Evolutionary conservation across 2,329 filamentous ascomycete species (phyloP).

Genomic region (Trichoderma sp.): DNA sequence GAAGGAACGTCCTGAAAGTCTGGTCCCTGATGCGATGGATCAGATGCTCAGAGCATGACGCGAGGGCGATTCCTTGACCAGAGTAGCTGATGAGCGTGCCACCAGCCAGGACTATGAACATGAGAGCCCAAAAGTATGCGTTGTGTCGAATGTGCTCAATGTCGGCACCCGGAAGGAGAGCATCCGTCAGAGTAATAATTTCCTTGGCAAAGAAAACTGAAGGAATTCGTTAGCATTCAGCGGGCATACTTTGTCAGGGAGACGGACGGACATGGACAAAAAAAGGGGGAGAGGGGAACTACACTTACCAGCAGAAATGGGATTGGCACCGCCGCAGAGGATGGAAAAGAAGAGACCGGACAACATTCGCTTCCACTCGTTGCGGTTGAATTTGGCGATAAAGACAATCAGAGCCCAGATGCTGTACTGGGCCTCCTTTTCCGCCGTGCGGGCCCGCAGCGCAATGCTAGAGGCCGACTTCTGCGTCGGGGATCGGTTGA

Average conservation of each 20-base stretch:
- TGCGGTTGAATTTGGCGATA: slow-evolving; percentile 75
- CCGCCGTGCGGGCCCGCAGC: slow-evolving; percentile 58
- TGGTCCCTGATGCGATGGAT: slow-evolving; percentile 79
- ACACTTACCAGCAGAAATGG: slow-evolving; percentile 47
- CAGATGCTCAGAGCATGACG: slow-evolving; percentile 82
- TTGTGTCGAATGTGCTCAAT: slow-evolving; percentile 64
- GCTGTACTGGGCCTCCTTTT: slow-evolving; percentile 61
- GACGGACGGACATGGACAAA: not conserved
- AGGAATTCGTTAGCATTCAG: not conserved
- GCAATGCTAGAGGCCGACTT: slow-evolving; percentile 70
- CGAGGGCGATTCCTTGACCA: slow-evolving; percentile 73
- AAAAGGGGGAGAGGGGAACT: no score
- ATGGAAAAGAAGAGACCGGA: slow-evolving; percentile 72
- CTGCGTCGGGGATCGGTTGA: slow-evolving; percentile 57
- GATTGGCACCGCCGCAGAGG: slow-evolving; percentile 80
- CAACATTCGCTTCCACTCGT: slow-evolving; percentile 72
- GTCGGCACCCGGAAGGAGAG: slow-evolving; percentile 53
- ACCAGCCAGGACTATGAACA: slow-evolving; percentile 84
- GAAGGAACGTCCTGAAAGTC: slow-evolving; percentile 84
- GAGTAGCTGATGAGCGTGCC: slow-evolving; percentile 71
- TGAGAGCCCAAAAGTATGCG: slow-evolving; percentile 82
- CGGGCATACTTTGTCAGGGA: not conserved
- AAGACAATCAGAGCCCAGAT: slow-evolving; percentile 77
- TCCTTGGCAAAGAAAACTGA: slow-evolving; percentile 84
- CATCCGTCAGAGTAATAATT: slow-evolving; percentile 68